A percentile compares a stretch with the other conserved stretches of the same genome.
Conservation (phyloP, 192 early-diverging fungal genomes). For the Coemansia sp. region DNA sequence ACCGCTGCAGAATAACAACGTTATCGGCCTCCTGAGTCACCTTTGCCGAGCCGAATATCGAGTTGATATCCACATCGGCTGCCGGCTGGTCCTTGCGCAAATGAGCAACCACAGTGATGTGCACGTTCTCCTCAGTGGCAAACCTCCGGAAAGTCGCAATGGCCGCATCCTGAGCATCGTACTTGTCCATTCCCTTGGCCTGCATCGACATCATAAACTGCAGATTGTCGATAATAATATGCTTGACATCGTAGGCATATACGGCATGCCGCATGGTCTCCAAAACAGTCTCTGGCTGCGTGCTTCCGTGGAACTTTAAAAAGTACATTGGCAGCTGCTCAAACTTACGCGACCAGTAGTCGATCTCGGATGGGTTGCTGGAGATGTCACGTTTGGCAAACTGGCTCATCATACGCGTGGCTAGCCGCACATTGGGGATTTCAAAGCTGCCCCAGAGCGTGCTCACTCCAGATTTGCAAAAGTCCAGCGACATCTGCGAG, state of each 20-base stretch:
- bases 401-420: slow-evolving; percentile 68
- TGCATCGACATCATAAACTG: slow-evolving; percentile 75
- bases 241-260: slow-evolving; percentile 67
- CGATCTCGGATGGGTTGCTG: slow-evolving; percentile 50
- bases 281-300: slow-evolving; percentile 60
- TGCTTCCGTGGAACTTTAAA: slow-evolving; percentile 73
- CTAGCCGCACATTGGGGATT: slow-evolving; percentile 66
- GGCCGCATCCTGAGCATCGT: slow-evolving; percentile 68
- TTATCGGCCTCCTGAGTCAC: slow-evolving; percentile 77
- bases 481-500: slow-evolving; percentile 69
- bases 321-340: slow-evolving; percentile 72
- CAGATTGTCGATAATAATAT: slow-evolving; percentile 71
- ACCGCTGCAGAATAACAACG: slow-evolving; percentile 63
- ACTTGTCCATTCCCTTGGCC: slow-evolving; percentile 60
- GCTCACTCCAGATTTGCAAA: slow-evolving; percentile 63
- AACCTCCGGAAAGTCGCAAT: slow-evolving; percentile 62
- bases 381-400: slow-evolving; percentile 59
- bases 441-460: slow-evolving; percentile 79
- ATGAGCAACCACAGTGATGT: slow-evolving; percentile 71
- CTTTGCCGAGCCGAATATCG: slow-evolving; percentile 71
- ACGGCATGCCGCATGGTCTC: slow-evolving; percentile 67
- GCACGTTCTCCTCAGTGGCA: slow-evolving; percentile 66
- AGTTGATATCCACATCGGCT: slow-evolving; percentile 63
- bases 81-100: slow-evolving; percentile 61
- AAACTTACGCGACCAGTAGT: slow-evolving; percentile 61